phyloP scores from a whole-genome alignment of 768 basidiomycete genomes.

The Hirschioporus abietinus region DNA sequence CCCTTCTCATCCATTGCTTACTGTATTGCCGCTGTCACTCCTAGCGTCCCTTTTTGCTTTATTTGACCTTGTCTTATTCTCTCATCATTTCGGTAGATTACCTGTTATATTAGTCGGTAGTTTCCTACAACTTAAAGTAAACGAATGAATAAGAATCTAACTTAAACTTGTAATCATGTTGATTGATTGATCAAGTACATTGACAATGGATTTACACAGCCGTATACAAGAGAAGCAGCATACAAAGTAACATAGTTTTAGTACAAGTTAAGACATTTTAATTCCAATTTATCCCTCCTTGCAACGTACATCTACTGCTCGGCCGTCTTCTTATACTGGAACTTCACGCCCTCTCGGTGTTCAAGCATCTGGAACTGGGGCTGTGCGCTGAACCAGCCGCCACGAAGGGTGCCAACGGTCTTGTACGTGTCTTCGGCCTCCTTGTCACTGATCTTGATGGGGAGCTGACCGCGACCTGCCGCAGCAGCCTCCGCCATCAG shows the following conservation, averaged over 20 bases:
- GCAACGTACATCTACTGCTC: background rate
- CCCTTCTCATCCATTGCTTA: background rate
- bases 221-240: background rate
- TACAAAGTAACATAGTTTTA: background rate
- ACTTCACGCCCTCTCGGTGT: constrained; percentile 26
- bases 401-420: constrained; percentile 15
- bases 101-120: background rate
- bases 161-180: background rate
- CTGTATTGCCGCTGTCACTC: background rate
- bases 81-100: background rate
- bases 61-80: background rate
- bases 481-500: constrained; percentile 40
- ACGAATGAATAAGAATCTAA: background rate
- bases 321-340: constrained; percentile 5
- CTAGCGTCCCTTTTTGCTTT: background rate
- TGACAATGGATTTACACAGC: background rate
- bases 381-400: constrained; percentile 34
- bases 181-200: background rate
- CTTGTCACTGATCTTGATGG: constrained; percentile 20
- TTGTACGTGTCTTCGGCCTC: constrained; percentile 21
- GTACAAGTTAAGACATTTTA: background rate
- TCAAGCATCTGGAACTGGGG: constrained; percentile 34
- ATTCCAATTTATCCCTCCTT: background rate
- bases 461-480: constrained; percentile 17
- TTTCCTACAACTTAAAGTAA: background rate